phyloP scores from a whole-genome alignment of 2,329 filamentous ascomycete genomes.

The Aspergillus novofumigatus region DNA sequence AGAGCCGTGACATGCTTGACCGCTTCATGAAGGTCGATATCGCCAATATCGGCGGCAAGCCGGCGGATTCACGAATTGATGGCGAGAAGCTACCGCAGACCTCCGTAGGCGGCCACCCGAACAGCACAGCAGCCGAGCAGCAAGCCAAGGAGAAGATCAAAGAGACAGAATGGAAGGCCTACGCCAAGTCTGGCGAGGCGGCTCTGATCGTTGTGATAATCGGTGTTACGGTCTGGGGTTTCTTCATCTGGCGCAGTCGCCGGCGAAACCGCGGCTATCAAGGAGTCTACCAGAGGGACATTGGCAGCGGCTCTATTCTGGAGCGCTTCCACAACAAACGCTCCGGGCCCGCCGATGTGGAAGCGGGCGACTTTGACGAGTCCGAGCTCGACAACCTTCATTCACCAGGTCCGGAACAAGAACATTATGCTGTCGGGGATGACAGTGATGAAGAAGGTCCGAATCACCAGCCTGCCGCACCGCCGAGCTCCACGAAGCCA shows the following conservation, averaged over 20 bases:
- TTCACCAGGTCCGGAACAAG: slow-evolving; percentile 29
- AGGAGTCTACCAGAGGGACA: slow-evolving; percentile 42
- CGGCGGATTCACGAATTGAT: slow-evolving; percentile 75
- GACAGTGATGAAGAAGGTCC: slow-evolving; percentile 39
- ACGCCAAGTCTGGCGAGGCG: slow-evolving; percentile 80
- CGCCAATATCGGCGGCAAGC: slow-evolving; percentile 74
- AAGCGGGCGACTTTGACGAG: slow-evolving; percentile 61
- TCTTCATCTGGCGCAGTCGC: slow-evolving; percentile 58
- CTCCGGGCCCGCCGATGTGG: slow-evolving; percentile 47
- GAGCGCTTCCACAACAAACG: slow-evolving; percentile 46
- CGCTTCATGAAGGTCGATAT: slow-evolving; percentile 94
- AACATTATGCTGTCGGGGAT: slow-evolving; percentile 47
- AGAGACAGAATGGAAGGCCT: slow-evolving; percentile 82
- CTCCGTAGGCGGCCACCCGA: slow-evolving; percentile 69
- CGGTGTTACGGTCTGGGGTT: slow-evolving; percentile 70
- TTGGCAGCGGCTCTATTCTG: slow-evolving; percentile 40
- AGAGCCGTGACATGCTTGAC: slow-evolving; percentile 92
- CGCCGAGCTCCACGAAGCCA: slow-evolving; percentile 3
- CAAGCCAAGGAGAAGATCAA: slow-evolving; percentile 70
- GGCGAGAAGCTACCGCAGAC: slow-evolving; percentile 78
- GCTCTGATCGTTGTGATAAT: slow-evolving; percentile 78
- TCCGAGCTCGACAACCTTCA: slow-evolving; percentile 55
- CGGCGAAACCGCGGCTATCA: slow-evolving; percentile 43
- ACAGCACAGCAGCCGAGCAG: slow-evolving; percentile 63
- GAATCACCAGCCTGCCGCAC: slow-evolving; percentile 8